These are phyloP conservation scores for Cryptosporidium andersoni DNA, from an alignment of 169 alveolate genomes.

Conservation along the genomic window DNA sequence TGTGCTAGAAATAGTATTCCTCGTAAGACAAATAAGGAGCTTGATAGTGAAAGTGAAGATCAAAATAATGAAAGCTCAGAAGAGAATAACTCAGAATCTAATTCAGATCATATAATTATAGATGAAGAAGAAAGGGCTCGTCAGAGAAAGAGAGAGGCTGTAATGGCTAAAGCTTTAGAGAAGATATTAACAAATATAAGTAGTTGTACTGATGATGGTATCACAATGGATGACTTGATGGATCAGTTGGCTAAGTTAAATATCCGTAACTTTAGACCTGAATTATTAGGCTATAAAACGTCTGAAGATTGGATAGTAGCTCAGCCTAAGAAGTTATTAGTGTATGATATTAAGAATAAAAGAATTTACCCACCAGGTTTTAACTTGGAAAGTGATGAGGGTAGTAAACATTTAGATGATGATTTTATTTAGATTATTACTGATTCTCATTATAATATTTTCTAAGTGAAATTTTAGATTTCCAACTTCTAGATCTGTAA, in stretches of 20 bases:
- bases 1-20: conserved; percentile 64
- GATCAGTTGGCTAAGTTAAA: conserved; percentile 33
- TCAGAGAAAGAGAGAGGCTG: conserved; percentile 32
- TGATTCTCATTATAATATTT: not conserved
- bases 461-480: no score
- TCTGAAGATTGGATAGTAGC: conserved; percentile 46
- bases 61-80: not conserved
- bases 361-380: conserved; percentile 51
- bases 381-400: not conserved
- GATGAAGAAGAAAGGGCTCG: conserved; percentile 36
- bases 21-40: conserved; percentile 5
- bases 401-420: not conserved
- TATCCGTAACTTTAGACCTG: conserved; percentile 53
- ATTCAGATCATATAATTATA: not conserved
- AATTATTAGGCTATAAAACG: conserved; percentile 50
- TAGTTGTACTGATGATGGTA: conserved; percentile 29
- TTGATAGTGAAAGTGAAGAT: conserved; percentile 5
- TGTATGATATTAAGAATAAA: conserved; percentile 25
- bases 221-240: conserved; percentile 14
- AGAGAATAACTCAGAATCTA: not conserved
- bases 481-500: no score
- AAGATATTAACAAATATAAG: conserved; percentile 34
- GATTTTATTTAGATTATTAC: conserved; percentile 1
- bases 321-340: conserved; percentile 19
- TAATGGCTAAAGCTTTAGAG: conserved; percentile 59